Evolutionary conservation across 805 yeast species (phyloP), one percentile per base, ranked within the genome.

Genomic region (Nakazawaea pomicola): DNA sequence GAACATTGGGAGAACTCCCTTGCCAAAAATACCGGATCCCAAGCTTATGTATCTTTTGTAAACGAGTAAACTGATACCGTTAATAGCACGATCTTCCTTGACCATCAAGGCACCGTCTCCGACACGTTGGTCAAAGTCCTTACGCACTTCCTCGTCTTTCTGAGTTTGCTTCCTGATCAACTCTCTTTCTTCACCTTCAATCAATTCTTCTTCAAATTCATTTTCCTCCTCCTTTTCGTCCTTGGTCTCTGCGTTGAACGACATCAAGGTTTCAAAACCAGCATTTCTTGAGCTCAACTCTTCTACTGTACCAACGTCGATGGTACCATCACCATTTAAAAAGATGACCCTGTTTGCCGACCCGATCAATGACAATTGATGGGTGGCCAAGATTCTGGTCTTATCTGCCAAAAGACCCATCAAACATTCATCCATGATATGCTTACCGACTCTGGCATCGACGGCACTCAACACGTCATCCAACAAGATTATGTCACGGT

Each of bases 361-460:
- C 16, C 75, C 76, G 46, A 87, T 73, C 45, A 87, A 65, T 5
- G 87, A 76, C 38, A 88, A 64, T 56, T 88, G 95, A 58, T 87
- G 96, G 0, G 96, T 88, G 2, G 95, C 95, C 52, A 87, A 66
- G 9, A 88, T 52, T 51, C 93, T 70, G 0, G 96, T 88, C 51
- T 72, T 76, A 15, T 61, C 58, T 30, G 63, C 61, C 45, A 88
- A 55, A 20, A 77, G 45, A 0, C 85, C 89, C 46, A 72, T 48
- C 33, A 87, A 58, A 60, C 95, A 87, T 30, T 76, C 67, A 33
- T 72, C 64, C 47, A 75, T 69, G 40, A 78, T 72, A 40, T 68
- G 71, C 46, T 65, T 71, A 33, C 82, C 78, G 37, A 81, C 89
- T 53, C 80, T 80, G 2, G 84, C 78, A 61, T 81, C 89, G 15